Base-by-base conservation (phyloP, 1,139 yeast genomes). In the Lodderomyces jiufengensis region DNA sequence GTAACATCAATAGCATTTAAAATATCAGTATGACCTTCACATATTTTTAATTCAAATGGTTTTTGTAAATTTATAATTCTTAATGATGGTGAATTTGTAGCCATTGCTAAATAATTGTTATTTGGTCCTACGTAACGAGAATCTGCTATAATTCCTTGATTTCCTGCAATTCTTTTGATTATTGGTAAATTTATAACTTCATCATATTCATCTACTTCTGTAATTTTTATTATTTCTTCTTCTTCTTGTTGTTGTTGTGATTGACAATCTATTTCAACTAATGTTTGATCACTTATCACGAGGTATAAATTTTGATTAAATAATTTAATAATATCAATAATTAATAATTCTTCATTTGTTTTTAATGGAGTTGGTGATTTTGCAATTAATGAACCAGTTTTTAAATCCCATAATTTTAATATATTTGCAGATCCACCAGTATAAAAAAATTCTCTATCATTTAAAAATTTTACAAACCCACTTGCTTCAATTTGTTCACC, bases 61-160 rank as follows among this genome's bases (percentile, higher is more conserved):
- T 57, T 56, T 11, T 54, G 47, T 6, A 81, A 75, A 46, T 79
- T 73, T 29, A 87, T 73, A 9, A 92, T 61, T 52, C 97, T 71
- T 36, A 92, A 66, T 3, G 94, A 80, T n/a, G 97, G 95, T 1
- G 97, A 84, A 58, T 92, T 92, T 9, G 98, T 90, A 2, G 97
- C 97, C 48, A 92, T 62, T 2, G 95, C 97, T 33, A 90, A 57
- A 22, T 64, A 53, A 29, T 73, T 58, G 29, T 63, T 58, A 9
- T 67, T 58, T 7, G 87, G 85, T 0, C 94, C 95, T 27, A 81
- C 84, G 51, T 80, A 82, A 46, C 78, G 74, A 60, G 87, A 73
- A 52, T 87, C 98, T 7, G 97, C 95, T 50, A 92, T 81, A 24
- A 94, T 94, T 42, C 97, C 97, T 59, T 92, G 96, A 57, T 90